phyloP scores from a whole-genome alignment of 1,139 yeast genomes.

The Schwanniomyces etchellsii region DNA sequence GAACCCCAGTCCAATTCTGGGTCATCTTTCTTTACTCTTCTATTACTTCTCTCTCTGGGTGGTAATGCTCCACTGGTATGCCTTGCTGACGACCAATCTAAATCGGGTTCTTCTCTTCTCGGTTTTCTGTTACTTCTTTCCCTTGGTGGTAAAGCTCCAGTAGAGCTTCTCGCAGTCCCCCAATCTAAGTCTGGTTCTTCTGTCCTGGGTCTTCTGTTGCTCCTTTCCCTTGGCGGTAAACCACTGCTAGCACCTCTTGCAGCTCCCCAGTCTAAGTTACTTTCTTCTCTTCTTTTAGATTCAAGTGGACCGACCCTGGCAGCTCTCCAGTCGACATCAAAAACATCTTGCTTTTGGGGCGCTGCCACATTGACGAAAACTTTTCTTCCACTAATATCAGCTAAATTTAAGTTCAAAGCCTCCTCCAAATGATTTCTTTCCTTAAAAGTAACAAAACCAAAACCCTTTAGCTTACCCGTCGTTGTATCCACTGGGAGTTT shows the following conservation, averaged over 20 bases:
- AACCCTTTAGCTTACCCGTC: constrained; percentile 69
- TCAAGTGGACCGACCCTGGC: constrained; percentile 33
- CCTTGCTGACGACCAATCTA: constrained; percentile 39
- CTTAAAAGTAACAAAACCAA: constrained; percentile 78
- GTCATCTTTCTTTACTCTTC: constrained; percentile 25
- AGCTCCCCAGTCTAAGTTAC: constrained; percentile 55
- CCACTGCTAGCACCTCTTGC: constrained; percentile 28
- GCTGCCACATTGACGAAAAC: constrained; percentile 89
- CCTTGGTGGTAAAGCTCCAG: constrained; percentile 24
- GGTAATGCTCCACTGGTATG: constrained; percentile 17
- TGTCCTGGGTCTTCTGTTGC: constrained; percentile 38
- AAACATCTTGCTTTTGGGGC: constrained; percentile 54
- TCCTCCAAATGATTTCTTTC: constrained; percentile 64
- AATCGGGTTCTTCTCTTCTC: constrained; percentile 35
- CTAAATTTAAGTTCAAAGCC: constrained; percentile 59
- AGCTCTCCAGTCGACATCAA: constrained; percentile 43
- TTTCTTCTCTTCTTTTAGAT: constrained; percentile 37
- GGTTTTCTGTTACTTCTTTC: constrained; percentile 20
- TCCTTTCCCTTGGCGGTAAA: constrained; percentile 34
- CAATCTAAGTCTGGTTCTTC: constrained; percentile 56
- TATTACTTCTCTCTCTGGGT: constrained; percentile 19
- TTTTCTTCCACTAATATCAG: constrained; percentile 68
- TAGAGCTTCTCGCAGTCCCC: constrained; percentile 46
- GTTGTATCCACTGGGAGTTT: constrained; percentile 65
- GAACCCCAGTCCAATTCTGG: constrained; percentile 16